These are phyloP conservation scores for Thecaphora thlaspeos DNA, from an alignment of 1,284 basidiomycete species.

Conservation along the genomic window DNA sequence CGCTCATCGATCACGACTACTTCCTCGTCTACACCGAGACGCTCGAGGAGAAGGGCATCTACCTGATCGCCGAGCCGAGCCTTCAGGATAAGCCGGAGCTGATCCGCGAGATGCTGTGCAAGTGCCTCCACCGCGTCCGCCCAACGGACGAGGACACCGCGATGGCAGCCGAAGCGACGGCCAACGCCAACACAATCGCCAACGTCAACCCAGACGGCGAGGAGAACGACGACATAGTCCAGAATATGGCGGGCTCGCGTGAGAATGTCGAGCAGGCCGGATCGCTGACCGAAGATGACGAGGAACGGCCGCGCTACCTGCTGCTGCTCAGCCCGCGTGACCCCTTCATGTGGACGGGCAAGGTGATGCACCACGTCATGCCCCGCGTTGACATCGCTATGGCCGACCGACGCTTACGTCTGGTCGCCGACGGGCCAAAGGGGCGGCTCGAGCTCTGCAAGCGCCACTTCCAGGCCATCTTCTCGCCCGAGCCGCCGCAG, in stretches of 20 bases:
- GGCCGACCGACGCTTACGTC: conserved; percentile 50
- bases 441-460: conserved; percentile 75
- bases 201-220: conserved; percentile 22
- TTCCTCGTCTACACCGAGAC: conserved; percentile 89
- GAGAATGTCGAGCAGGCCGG: conserved; percentile 55
- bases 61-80: conserved; percentile 82
- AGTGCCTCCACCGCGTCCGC: conserved; percentile 65
- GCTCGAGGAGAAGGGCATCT: conserved; percentile 88
- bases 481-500: conserved; percentile 9
- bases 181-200: conserved; percentile 2
- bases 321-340: conserved; percentile 81
- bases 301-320: conserved; percentile 67
- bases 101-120: conserved; percentile 77
- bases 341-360: conserved; percentile 90
- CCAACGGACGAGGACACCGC: conserved; percentile 33
- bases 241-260: conserved; percentile 11
- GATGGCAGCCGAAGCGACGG: conserved; percentile 24
- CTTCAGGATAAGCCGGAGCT: conserved; percentile 78
- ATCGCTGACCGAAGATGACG: conserved; percentile 57
- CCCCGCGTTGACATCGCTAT: conserved; percentile 49
- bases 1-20: conserved; percentile 82
- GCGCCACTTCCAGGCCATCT: conserved; percentile 65
- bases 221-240: conserved; percentile 16
- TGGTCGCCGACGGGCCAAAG: conserved; percentile 69
- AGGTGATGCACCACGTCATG: conserved; percentile 65